Conservation (phyloP, 768 basidiomycete species). For the Trametes maxima region DNA sequence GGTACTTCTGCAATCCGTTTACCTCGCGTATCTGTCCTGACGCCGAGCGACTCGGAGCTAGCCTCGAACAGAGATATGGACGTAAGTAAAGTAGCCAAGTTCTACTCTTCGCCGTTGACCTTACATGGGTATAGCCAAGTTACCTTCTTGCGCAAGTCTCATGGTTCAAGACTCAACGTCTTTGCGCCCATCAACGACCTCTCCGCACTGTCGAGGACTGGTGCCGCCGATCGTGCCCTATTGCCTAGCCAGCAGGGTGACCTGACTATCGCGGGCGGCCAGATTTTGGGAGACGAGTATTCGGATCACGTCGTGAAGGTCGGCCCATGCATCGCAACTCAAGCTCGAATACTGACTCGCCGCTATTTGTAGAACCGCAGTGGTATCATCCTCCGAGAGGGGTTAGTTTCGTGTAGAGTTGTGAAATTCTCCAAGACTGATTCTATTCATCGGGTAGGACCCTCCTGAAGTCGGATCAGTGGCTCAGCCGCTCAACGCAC, state of each 20-base stretch:
- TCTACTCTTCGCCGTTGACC: neutral
- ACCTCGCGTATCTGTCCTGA: neutral
- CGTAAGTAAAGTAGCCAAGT: slow-evolving; percentile 57
- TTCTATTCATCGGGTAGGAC: slow-evolving; percentile 48
- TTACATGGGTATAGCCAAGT: slow-evolving; percentile 64
- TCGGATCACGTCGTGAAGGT: slow-evolving; percentile 93
- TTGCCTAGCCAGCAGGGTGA: slow-evolving; percentile 74
- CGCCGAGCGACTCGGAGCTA: slow-evolving; percentile 28
- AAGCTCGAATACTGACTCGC: neutral
- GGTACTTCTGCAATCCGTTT: slow-evolving; percentile 39
- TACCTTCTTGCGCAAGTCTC: slow-evolving; percentile 77
- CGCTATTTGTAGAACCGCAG: slow-evolving; percentile 65
- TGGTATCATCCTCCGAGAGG: slow-evolving; percentile 91
- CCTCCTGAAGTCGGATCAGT: slow-evolving; percentile 91
- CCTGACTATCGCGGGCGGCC: slow-evolving; percentile 75
- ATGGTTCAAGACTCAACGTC: slow-evolving; percentile 81
- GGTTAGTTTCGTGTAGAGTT: slow-evolving; percentile 45
- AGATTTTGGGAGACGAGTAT: slow-evolving; percentile 93
- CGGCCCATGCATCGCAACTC: slow-evolving; percentile 11
- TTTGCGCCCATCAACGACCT: slow-evolving; percentile 92
- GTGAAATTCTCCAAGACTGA: neutral
- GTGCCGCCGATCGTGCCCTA: slow-evolving; percentile 56
- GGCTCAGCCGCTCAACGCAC: slow-evolving; percentile 72
- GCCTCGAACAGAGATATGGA: slow-evolving; percentile 90
- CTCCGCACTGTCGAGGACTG: slow-evolving; percentile 74